A percentile compares a stretch with the other conserved stretches of the same genome.
Conservation (phyloP, 805 yeast genomes). For the Saccharomycopsis selenospora region DNA sequence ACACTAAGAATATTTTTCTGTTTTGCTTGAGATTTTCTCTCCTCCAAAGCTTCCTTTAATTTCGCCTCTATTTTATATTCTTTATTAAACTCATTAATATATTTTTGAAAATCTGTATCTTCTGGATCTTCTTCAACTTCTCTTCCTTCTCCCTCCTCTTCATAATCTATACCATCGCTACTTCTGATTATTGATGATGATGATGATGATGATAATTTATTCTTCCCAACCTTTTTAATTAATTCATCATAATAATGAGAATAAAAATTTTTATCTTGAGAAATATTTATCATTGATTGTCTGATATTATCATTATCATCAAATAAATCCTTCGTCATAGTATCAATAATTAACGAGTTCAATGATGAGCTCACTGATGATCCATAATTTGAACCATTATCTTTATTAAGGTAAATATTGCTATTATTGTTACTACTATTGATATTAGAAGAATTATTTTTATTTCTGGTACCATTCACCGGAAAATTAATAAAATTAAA, state of each 20-base stretch:
- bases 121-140: constrained; percentile 6
- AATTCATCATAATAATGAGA: constrained; percentile 15
- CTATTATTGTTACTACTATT: neutral
- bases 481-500: constrained; percentile 13
- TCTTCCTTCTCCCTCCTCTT: neutral
- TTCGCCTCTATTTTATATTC: constrained; percentile 13
- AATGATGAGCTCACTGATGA: constrained; percentile 3
- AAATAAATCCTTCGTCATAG: constrained; percentile 13
- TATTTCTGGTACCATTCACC: neutral
- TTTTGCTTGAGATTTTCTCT: constrained; percentile 2
- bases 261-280: constrained; percentile 11
- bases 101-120: constrained; percentile 17
- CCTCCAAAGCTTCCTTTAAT: constrained; percentile 6
- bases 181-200: too few species aligned
- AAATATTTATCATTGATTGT: constrained; percentile 3
- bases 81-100: constrained; percentile 14
- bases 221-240: neutral
- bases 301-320: constrained; percentile 12
- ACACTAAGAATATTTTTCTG: constrained; percentile 8
- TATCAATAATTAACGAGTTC: constrained; percentile 12
- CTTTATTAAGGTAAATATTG: too few species aligned
- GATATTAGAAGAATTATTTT: neutral
- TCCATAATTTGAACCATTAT: neutral
- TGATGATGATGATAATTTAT: neutral
- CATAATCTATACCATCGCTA: neutral